phyloP scores from a whole-genome alignment of 129 eudicot species.

The Centaurea solstitialis region DNA sequence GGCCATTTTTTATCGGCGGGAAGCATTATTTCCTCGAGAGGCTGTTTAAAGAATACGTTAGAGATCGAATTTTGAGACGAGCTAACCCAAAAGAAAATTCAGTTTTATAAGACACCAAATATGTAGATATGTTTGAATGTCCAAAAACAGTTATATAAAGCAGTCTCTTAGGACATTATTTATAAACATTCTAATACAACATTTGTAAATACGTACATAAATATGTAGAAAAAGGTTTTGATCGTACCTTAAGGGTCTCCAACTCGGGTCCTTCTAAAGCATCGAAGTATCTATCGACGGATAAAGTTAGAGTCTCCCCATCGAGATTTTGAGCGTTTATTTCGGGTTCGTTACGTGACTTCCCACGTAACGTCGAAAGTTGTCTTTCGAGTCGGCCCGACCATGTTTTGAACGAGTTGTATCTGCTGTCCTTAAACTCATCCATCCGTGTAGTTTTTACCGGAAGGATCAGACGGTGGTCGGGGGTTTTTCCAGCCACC shows the following conservation, averaged over 20 bases:
- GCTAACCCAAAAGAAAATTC: not conserved
- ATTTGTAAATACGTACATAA: not conserved
- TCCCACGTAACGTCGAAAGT: slow-evolving; percentile 65
- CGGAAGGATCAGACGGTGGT: slow-evolving; percentile 20
- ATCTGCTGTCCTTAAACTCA: slow-evolving; percentile 50
- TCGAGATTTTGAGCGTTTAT: slow-evolving; percentile 30
- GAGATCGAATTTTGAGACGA: not conserved
- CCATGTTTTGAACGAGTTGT: slow-evolving; percentile 88
- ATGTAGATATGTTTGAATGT: not conserved
- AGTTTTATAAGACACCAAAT: not conserved
- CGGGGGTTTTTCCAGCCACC: slow-evolving; percentile 20
- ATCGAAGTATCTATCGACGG: slow-evolving; percentile 80
- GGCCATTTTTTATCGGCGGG: slow-evolving; percentile 91
- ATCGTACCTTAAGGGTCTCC: slow-evolving; percentile 74
- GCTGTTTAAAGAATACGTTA: slow-evolving; percentile 40
- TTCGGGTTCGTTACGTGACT: slow-evolving; percentile 33
- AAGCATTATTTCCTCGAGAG: slow-evolving; percentile 72
- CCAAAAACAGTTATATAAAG: not conserved
- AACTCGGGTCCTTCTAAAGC: slow-evolving; percentile 93
- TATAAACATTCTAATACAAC: too few relatives aligned
- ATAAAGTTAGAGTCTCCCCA: slow-evolving; percentile 48
- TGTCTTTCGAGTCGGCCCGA: slow-evolving; percentile 83
- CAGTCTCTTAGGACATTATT: not conserved
- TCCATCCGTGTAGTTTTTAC: slow-evolving; percentile 23
- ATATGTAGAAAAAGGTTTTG: not conserved